Conservation (phyloP, 768 basidiomycete species). For the Rhodotorula babjevae region DNA sequence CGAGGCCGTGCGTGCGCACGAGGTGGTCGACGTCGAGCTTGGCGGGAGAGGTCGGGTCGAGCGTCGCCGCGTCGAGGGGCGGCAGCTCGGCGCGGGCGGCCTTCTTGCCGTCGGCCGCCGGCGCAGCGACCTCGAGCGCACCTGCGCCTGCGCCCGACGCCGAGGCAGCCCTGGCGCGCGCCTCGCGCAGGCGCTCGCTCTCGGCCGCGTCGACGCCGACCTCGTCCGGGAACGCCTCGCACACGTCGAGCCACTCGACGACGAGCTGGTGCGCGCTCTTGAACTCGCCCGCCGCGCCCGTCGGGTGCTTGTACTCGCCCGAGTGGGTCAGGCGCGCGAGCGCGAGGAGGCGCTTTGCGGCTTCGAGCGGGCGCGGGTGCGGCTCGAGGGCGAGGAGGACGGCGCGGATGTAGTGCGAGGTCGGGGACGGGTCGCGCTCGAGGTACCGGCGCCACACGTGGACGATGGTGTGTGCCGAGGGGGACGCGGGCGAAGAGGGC, state of each 20-base stretch:
- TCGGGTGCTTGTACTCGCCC: constrained; percentile 51
- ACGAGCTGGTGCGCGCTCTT: constrained; percentile 94
- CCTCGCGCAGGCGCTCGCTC: constrained; percentile 56
- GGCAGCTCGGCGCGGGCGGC: constrained; percentile 47
- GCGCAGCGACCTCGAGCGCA: constrained; percentile 33
- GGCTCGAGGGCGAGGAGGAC: constrained; percentile 49
- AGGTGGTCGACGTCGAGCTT: constrained; percentile 83
- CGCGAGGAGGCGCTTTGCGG: constrained; percentile 80
- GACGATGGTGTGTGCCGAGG: constrained; percentile 72
- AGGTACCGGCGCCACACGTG: constrained; percentile 77
- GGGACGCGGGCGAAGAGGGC: constrained; percentile 53
- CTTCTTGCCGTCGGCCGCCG: constrained; percentile 12
- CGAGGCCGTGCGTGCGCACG: constrained; percentile 76
- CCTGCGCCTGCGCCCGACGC: constrained; percentile 4
- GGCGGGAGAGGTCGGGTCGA: constrained; percentile 64
- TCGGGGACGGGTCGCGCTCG: constrained; percentile 50
- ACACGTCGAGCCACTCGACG: constrained; percentile 84
- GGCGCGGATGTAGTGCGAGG: constrained; percentile 48
- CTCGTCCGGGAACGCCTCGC: constrained; percentile 83
- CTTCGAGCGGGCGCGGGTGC: constrained; percentile 77
- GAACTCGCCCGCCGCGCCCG: constrained; percentile 76
- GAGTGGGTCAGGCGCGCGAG: constrained; percentile 57
- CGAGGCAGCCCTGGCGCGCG: constrained; percentile 27
- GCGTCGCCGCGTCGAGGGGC: constrained; percentile 53
- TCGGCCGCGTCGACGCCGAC: constrained; percentile 82